phyloP scores from a whole-genome alignment of 352 stramenopile species.

The Phytophthora brassicae region DNA sequence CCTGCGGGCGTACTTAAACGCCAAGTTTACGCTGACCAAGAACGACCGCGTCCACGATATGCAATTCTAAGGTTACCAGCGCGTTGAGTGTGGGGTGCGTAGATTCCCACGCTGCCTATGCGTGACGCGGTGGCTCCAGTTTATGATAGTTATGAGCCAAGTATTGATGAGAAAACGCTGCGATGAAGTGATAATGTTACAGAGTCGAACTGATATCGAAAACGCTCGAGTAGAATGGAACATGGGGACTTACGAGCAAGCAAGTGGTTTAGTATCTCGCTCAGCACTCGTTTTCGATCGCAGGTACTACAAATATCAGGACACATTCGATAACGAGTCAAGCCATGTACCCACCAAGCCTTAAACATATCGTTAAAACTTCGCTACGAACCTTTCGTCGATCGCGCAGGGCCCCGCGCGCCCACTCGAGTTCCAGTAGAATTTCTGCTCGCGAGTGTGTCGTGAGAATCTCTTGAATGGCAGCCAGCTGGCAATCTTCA shows the following conservation, averaged over 20 bases:
- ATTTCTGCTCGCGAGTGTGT: conserved; percentile 55
- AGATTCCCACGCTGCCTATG: background rate
- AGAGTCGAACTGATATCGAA: conserved; percentile 6
- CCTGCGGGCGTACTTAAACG: conserved; percentile 98
- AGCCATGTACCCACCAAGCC: background rate
- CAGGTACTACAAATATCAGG: conserved; percentile 35
- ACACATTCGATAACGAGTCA: conserved; percentile 16
- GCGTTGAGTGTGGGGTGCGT: background rate
- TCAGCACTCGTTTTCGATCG: conserved; percentile 29
- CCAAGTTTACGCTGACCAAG: conserved; percentile 98
- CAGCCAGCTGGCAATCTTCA: conserved; percentile 14
- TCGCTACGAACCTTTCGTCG: conserved; percentile 38
- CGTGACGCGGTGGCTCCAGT: conserved; percentile 2
- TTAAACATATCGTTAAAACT: conserved; percentile 4
- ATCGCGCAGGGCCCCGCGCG: conserved; percentile 44
- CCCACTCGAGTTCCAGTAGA: conserved; percentile 57
- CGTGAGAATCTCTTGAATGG: conserved; percentile 44
- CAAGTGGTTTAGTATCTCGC: conserved; percentile 1
- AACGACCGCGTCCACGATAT: conserved; percentile 98
- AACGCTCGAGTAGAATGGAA: background rate
- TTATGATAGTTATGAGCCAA: conserved; percentile 8
- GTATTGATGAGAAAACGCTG: conserved; percentile 13
- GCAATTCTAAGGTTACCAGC: conserved; percentile 94
- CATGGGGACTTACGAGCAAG: conserved; percentile 6
- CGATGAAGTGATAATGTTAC: conserved; percentile 22